Conservation (phyloP, 23 red algal genomes). For the Gracilaria domingensis region DNA sequence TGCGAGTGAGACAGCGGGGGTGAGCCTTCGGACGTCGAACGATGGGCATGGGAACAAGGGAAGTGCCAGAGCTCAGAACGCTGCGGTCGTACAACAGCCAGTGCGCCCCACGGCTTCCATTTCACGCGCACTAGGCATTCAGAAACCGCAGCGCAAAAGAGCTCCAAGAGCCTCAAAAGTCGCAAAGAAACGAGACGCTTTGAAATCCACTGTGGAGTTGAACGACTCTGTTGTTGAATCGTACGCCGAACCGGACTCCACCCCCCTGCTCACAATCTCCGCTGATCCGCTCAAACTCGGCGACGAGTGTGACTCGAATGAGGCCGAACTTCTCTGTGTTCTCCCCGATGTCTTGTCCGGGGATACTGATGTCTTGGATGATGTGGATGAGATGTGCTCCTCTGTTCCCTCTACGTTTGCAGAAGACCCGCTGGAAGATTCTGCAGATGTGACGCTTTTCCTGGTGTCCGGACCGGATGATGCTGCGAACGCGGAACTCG, state of each 20-base stretch:
- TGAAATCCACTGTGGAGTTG: neutral
- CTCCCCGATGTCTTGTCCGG: constrained; percentile 17
- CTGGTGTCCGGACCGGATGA: constrained; percentile 39
- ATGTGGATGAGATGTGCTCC: neutral
- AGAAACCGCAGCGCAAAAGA: constrained; percentile 23
- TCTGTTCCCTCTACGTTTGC: constrained; percentile 14
- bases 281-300: constrained; percentile 4
- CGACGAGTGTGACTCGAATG: constrained; percentile 1
- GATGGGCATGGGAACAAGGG: neutral
- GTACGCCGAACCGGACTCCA: neutral
- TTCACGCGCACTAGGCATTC: neutral
- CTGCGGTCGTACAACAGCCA: neutral
- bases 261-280: constrained; percentile 6
- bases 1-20: constrained; percentile 10
- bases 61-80: neutral
- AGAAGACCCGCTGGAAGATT: constrained; percentile 4
- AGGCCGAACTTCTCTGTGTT: constrained; percentile 1
- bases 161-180: neutral
- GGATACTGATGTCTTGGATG: constrained; percentile 5
- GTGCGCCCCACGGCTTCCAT: neutral
- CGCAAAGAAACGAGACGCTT: neutral
- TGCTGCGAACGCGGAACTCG: constrained; percentile 30
- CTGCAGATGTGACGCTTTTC: neutral
- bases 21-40: constrained; percentile 4
- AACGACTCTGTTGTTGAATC: neutral